Evolutionary conservation across 192 early-diverging fungal species (phyloP), one percentile per base, ranked within the genome.

Genomic region (Diversispora epigaea): DNA sequence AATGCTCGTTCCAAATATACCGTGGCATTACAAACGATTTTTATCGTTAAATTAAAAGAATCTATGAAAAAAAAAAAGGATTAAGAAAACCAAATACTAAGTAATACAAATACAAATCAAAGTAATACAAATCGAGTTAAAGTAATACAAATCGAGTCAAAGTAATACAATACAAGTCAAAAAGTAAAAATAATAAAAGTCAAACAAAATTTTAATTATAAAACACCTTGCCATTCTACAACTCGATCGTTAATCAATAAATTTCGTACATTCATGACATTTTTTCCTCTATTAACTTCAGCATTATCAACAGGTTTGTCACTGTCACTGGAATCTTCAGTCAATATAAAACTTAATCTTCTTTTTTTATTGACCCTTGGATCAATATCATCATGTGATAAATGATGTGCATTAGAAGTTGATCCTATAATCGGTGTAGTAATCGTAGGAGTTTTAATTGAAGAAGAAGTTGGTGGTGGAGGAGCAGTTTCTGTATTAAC

Each of bases 251-350:
- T 11, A 45, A 57, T 71, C 17, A 71, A 49, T n/a, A 71, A 49
- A 21, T 58, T 71, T 40, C 5, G 56, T 40, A 71, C 70, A 49
- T 71, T 71, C 70, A 71, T 71, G 40, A 71, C 54, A 10, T 54
- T 49, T 17, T 40, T 58, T 11, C 52, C 40, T 11, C 41, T 57
- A 43, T 25, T 15, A 41, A 49, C 46, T 19, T 43, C 25, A 19
- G 66, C 8, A 15, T 68, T 9, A 15, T 69, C 22, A 40, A 52
- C 68, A 49, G 32, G 21, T 50, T 6, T 19, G 17, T 46, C 3
- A 22, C 46, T 22, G 15, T 46, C 44, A 68, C 19, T 25, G 6
- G 40, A 47, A 8, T 50, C 39, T 39, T 64, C 14, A 12, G 40
- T n/a, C 15, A 64, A 15, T 32, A 64, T 15, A 17, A 19, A 44